phyloP scores from a whole-genome alignment of 2,329 filamentous ascomycete genomes.

The Cladosporium sp. region DNA sequence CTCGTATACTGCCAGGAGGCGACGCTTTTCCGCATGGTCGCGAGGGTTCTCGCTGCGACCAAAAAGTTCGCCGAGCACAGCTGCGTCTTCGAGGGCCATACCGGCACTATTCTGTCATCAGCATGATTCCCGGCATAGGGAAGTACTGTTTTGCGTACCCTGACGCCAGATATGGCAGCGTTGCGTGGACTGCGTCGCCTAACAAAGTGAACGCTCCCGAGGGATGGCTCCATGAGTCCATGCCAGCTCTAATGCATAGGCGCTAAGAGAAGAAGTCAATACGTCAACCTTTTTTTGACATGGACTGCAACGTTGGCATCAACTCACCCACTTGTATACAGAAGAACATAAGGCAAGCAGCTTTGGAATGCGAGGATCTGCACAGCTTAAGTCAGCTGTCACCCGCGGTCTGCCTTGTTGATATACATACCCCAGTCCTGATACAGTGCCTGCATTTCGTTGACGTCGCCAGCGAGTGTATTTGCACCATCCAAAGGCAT shows the following conservation, averaged over 20 bases:
- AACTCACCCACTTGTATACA: conserved; percentile 59
- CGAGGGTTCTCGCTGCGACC: conserved; percentile 44
- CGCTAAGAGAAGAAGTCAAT: too few species aligned
- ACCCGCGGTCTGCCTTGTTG: too few species aligned
- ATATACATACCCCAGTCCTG: conserved; percentile 54
- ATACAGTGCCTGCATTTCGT: conserved; percentile 53
- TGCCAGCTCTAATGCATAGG: conserved; percentile 52
- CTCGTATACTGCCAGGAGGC: conserved; percentile 50
- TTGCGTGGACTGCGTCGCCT: conserved; percentile 62
- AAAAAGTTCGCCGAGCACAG: conserved; percentile 51
- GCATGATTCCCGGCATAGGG: neutral
- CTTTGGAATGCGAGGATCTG: conserved; percentile 49
- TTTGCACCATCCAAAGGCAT: conserved; percentile 41
- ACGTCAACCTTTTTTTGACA: too few species aligned
- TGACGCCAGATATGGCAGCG: conserved; percentile 57
- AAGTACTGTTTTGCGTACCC: conserved; percentile 26
- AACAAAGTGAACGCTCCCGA: conserved; percentile 56
- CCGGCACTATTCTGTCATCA: conserved; percentile 37
- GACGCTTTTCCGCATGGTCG: conserved; percentile 35
- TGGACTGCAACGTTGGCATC: too few species aligned
- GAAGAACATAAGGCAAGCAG: conserved; percentile 54
- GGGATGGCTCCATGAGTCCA: conserved; percentile 55
- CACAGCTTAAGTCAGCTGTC: neutral
- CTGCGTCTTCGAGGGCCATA: conserved; percentile 59
- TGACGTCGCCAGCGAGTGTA: conserved; percentile 48